Base-by-base conservation (phyloP, 23 red algal species). In the Agarophyton chilense region DNA sequence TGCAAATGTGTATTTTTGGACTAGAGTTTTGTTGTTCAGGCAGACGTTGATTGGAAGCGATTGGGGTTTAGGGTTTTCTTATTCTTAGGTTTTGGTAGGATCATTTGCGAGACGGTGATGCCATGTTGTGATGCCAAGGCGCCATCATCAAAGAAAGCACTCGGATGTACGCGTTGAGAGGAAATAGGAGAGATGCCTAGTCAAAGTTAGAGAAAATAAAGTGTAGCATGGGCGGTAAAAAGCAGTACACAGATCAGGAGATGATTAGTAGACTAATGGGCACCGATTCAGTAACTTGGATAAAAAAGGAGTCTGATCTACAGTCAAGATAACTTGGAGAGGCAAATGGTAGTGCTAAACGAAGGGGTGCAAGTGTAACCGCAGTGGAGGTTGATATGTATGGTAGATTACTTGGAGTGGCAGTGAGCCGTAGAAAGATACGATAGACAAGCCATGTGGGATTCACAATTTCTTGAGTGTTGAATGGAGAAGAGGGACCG, bases 141-240 rank as follows among this genome's bases (percentile, higher is more conserved):
- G 84, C 66, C 26, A 88, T 88, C 39, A 47, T 11, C 32, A 88
- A n/a, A 12, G 84, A 36, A 32, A 88, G 68, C 47, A 88, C 47
- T 33, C 84, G 84, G 35, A 78, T 67, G 64, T 85, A 85, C 4
- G 47, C 56, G 22, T 36, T 45, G 47, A 88, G 71, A 58, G 84
- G 84, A 35, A 49, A 40, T 3, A 66, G 17, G 0, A 45, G 81
- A 39, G 58, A 18, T 8, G 84, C 42, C 9, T 67, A 32, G 41
- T 88, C 84, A 66, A 33, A 56, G 79, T 61, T 61, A 17, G 53
- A 47, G 49, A 88, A 51, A 26, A 61, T 28, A n/a, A 28, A 36
- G 9, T 66, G 31, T 32, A 88, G 19, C 53, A 88, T 76, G 22
- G 52, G 63, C 26, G 65, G 41, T 24, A 56, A 11, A 43, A 75